Conservation (phyloP, 441 rosid species). For the Monsonia emarginata region DNA sequence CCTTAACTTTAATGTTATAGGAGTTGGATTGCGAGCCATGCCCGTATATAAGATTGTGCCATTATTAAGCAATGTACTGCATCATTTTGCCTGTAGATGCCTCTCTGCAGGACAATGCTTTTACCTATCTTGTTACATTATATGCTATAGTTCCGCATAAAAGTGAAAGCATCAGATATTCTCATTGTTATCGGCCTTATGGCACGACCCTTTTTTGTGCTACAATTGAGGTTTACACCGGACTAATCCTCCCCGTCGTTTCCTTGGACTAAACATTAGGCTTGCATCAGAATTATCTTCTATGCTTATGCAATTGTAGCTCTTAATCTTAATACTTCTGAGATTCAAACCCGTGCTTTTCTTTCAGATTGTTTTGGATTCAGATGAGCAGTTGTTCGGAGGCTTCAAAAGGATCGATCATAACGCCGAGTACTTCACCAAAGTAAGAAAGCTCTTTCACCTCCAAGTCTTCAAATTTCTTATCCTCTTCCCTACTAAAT, state of each 20-base stretch:
- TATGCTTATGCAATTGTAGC: neutral
- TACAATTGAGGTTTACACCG: neutral
- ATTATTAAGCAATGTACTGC: neutral
- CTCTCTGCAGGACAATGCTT: neutral
- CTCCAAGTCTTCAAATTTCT: neutral
- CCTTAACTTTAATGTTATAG: neutral
- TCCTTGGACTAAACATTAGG: neutral
- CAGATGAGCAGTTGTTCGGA: conserved; percentile 65
- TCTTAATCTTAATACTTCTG: too few relatives aligned
- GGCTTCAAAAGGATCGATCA: conserved; percentile 60
- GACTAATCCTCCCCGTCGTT: neutral
- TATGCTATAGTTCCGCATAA: neutral
- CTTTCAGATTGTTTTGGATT: conserved; percentile 66
- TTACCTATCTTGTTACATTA: neutral
- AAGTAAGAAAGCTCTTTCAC: conserved; percentile 37
- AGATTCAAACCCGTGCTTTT: neutral
- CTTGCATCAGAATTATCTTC: too few relatives aligned
- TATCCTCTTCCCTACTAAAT: neutral
- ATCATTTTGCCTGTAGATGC: neutral
- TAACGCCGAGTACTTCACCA: conserved; percentile 57
- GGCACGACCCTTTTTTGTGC: neutral
- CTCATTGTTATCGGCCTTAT: too few relatives aligned
- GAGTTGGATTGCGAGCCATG: neutral
- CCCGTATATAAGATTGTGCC: neutral
- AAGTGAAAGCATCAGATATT: too few relatives aligned